Conservation (phyloP, 805 yeast species). For the Gaillardinia entomophila region DNA sequence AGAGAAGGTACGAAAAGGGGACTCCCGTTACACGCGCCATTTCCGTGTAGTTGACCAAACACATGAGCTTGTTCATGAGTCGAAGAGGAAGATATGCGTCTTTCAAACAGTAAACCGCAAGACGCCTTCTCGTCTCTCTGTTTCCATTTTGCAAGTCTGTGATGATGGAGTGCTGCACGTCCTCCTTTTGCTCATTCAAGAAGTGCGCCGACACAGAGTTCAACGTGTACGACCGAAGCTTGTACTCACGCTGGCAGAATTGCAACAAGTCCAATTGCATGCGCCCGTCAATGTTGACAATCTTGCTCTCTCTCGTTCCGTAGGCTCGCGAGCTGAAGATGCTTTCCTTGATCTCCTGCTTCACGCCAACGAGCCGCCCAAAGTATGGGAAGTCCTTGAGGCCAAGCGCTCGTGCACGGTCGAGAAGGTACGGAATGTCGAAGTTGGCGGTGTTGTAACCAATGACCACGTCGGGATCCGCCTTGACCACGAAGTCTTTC, state of each 20-base stretch:
- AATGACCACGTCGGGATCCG: constrained; percentile 93
- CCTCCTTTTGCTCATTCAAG: constrained; percentile 93
- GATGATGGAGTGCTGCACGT: constrained; percentile 94
- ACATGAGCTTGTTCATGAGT: constrained; percentile 88
- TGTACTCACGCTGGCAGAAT: constrained; percentile 90
- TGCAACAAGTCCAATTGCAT: constrained; percentile 91
- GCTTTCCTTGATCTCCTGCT: constrained; percentile 76
- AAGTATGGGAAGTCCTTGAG: constrained; percentile 75
- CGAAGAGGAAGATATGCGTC: constrained; percentile 93
- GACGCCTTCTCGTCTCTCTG: constrained; percentile 84
- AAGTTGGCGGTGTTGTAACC: constrained; percentile 95
- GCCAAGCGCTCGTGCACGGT: constrained; percentile 74
- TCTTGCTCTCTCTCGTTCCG: constrained; percentile 92
- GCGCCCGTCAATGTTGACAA: constrained; percentile 90
- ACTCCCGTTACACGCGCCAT: constrained; percentile 99
- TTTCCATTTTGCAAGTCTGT: constrained; percentile 92
- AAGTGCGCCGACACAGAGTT: constrained; percentile 95
- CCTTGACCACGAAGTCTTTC: constrained; percentile 77
- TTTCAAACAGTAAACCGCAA: constrained; percentile 95
- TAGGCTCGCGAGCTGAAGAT: constrained; percentile 91
- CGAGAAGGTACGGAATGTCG: constrained; percentile 88
- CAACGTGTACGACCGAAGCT: constrained; percentile 87
- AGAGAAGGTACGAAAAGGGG: constrained; percentile 80
- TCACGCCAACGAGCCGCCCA: constrained; percentile 63
- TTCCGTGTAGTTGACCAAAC: constrained; percentile 93